Evolutionary conservation across 2,329 filamentous ascomycete genomes (phyloP).

Genomic region (Chaetomiaceae sp.): DNA sequence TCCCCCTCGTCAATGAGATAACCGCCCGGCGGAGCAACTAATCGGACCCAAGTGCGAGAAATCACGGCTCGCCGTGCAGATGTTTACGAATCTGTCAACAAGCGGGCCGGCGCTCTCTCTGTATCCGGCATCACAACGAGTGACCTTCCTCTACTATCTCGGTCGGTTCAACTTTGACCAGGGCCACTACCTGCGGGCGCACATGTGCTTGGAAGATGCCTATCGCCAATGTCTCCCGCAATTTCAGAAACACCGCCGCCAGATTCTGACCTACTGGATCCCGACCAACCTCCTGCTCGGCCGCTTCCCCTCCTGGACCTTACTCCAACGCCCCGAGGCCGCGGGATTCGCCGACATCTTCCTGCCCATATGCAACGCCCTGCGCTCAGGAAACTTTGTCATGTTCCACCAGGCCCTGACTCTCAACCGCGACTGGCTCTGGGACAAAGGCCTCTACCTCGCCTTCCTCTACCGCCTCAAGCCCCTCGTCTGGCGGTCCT

Average conservation of each 20-base stretch:
- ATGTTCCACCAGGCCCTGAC: slow-evolving; percentile 65
- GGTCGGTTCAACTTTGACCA: slow-evolving; percentile 86
- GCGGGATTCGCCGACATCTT: slow-evolving; percentile 61
- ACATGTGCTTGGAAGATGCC: slow-evolving; percentile 69
- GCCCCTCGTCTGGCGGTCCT: slow-evolving; percentile 75
- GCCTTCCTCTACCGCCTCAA: slow-evolving; percentile 73
- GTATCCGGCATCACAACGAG: slow-evolving; percentile 80
- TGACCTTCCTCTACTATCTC: slow-evolving; percentile 92
- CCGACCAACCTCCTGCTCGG: slow-evolving; percentile 79
- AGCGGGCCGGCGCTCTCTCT: slow-evolving; percentile 74
- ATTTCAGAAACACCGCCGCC: slow-evolving; percentile 68
- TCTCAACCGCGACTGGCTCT: slow-evolving; percentile 64
- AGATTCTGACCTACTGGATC: slow-evolving; percentile 80
- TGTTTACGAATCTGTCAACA: slow-evolving; percentile 82
- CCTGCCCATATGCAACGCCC: slow-evolving; percentile 64
- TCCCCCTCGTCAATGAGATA: not conserved
- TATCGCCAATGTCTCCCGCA: slow-evolving; percentile 62
- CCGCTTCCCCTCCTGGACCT: slow-evolving; percentile 64
- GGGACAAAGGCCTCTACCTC: slow-evolving; percentile 69
- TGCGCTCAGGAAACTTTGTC: slow-evolving; percentile 69
- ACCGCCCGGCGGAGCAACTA: slow-evolving; percentile 1
- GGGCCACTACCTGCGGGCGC: slow-evolving; percentile 74
- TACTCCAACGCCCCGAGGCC: slow-evolving; percentile 69
- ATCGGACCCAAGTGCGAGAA: slow-evolving; percentile 60
- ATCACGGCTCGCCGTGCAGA: slow-evolving; percentile 76